These are phyloP conservation scores for Tuber brumale DNA, from an alignment of 495 filamentous ascomycete genomes.

Conservation along the genomic window DNA sequence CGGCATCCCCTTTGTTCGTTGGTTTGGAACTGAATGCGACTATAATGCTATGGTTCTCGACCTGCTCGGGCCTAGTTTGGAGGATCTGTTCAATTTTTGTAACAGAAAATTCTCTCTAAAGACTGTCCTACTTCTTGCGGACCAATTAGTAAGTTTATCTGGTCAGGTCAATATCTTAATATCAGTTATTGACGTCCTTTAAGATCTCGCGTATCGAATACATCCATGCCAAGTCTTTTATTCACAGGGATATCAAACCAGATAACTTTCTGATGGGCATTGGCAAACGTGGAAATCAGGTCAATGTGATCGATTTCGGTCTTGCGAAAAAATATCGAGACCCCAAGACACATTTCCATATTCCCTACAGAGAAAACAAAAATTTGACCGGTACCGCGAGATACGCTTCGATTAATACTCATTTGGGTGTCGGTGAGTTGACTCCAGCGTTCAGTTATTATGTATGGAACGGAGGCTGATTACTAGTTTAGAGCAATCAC, in stretches of 20 bases:
- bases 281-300: slow-evolving; percentile 98
- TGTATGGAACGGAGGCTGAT: neutral
- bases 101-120: slow-evolving; percentile 99
- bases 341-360: slow-evolving; percentile 99
- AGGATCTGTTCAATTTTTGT: slow-evolving; percentile 99
- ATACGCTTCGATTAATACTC: slow-evolving; percentile 99
- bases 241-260: slow-evolving; percentile 99
- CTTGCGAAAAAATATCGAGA: slow-evolving; percentile 99
- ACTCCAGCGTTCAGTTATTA: slow-evolving; percentile 18
- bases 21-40: slow-evolving; percentile 99
- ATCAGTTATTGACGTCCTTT: slow-evolving; percentile 14
- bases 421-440: slow-evolving; percentile 80
- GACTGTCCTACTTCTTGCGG: slow-evolving; percentile 96
- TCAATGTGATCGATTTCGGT: slow-evolving; percentile 99
- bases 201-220: slow-evolving; percentile 96
- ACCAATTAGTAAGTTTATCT: slow-evolving; percentile 60
- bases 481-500: slow-evolving; percentile 74
- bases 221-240: slow-evolving; percentile 99
- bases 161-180: neutral
- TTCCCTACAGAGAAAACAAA: slow-evolving; percentile 99
- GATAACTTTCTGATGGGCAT: slow-evolving; percentile 99
- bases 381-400: slow-evolving; percentile 98
- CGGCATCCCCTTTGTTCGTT: slow-evolving; percentile 97
- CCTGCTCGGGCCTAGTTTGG: slow-evolving; percentile 90
- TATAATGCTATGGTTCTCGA: slow-evolving; percentile 99